phyloP scores from a whole-genome alignment of 2,329 filamentous ascomycete species.

The Paracamarosporium sp. region DNA sequence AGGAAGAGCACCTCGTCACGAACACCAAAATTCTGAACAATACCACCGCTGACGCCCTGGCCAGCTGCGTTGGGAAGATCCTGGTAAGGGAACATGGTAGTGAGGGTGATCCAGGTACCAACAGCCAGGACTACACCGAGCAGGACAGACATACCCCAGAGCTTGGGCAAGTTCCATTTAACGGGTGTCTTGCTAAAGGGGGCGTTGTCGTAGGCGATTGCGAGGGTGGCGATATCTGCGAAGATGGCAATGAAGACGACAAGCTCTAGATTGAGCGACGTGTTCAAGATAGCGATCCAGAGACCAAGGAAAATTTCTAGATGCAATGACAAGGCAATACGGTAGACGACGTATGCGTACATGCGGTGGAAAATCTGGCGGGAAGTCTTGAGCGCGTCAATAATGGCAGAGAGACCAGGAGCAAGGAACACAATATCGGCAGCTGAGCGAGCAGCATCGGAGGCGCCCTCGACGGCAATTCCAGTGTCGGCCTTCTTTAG shows the following conservation, averaged over 20 bases:
- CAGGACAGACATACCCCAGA: conserved; percentile 90
- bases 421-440: conserved; percentile 95
- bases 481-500: conserved; percentile 96
- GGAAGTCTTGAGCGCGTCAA: conserved; percentile 89
- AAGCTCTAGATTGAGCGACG: conserved; percentile 81
- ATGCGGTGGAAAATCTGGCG: conserved; percentile 97
- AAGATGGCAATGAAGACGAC: conserved; percentile 96
- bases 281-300: conserved; percentile 89
- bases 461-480: conserved; percentile 92
- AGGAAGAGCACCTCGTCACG: conserved; percentile 86
- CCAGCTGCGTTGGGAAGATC: conserved; percentile 35
- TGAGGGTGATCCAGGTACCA: conserved; percentile 88
- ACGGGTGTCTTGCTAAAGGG: conserved; percentile 85
- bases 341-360: conserved; percentile 95
- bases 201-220: conserved; percentile 92
- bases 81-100: conserved; percentile 72
- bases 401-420: conserved; percentile 89
- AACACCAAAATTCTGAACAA: conserved; percentile 87
- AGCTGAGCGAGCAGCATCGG: conserved; percentile 87
- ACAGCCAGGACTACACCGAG: conserved; percentile 81
- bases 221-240: conserved; percentile 88
- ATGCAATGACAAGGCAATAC: conserved; percentile 90
- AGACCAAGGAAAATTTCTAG: conserved; percentile 90
- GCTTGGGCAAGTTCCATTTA: conserved; percentile 94
- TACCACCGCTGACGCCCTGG: conserved; percentile 74